Evolutionary conservation across 176 grass and related monocot genomes (phyloP), one percentile per base, ranked within the genome.

Genomic region (Alloteropsis semialata): DNA sequence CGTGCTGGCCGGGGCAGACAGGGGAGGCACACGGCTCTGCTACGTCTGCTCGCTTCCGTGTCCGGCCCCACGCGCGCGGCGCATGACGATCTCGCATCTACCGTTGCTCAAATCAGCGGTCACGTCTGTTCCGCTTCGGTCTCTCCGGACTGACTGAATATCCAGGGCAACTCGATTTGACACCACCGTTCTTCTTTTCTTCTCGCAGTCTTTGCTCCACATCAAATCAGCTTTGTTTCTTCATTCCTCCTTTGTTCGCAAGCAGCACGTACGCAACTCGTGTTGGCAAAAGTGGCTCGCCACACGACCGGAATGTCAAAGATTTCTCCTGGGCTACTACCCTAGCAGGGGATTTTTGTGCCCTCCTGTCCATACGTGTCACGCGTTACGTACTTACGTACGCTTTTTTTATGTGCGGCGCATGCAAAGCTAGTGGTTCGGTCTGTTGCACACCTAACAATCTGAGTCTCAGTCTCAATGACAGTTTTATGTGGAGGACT

Each of bases 281-380:
- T 55, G 21, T 25, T 9, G 3, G 34, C 13, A 39, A 44, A 61
- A 7, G 74, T 28, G 34, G 29, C 17, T 12, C 28, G 16, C 8
- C 8, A 0, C 73, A 41, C 3, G 1, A 10, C n/a, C 24, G 30
- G 36, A 77, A 62, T 77, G 16, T 29, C 76, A 64, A 49, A 14
- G 39, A 62, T 77, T 44, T 77, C 75, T 61, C 24, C 56, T 30
- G 55, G 37, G 37, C 75, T 77, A 78, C 25, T 25, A 77, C 2
- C 24, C 16, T 63, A 63, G 75, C 75, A 64, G 17, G 10, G 32
- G 57, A 46, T 32, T 74, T 62, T 45, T 43, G 24, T 11, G 22
- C 24, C 16, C 6, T 5, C 38, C 1, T 60, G 36, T 41, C 55
- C 24, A 32, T 24, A 58, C 24, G 56, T 60, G 36, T 58, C 51